These are phyloP conservation scores for Spizellomyces punctatus DNA, from an alignment of 192 early-diverging fungal genomes.

Conservation along the genomic window DNA sequence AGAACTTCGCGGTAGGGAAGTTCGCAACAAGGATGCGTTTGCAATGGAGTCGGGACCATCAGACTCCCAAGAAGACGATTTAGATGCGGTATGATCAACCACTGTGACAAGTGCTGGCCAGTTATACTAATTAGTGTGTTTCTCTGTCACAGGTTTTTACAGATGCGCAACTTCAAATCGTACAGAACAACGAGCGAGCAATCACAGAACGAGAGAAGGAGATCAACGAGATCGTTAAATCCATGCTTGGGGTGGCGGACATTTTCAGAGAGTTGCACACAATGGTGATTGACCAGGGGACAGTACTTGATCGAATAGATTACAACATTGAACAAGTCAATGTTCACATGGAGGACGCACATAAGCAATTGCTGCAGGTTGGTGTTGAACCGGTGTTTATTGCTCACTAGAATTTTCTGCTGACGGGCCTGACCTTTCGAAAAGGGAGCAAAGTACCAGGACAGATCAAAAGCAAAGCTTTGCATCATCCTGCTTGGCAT, in stretches of 20 bases:
- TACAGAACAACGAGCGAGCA: slow-evolving; percentile 75
- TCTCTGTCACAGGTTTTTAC: slow-evolving; percentile 70
- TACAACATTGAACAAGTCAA: slow-evolving; percentile 91
- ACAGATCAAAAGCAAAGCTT: slow-evolving; percentile 76
- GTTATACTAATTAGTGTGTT: background rate
- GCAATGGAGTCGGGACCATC: slow-evolving; percentile 22
- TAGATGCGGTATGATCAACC: slow-evolving; percentile 38
- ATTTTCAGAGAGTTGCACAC: slow-evolving; percentile 93
- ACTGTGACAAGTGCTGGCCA: slow-evolving; percentile 4
- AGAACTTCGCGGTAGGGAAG: slow-evolving; percentile 50
- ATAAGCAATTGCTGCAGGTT: slow-evolving; percentile 78
- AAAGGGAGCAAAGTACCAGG: slow-evolving; percentile 81
- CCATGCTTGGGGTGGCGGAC: slow-evolving; percentile 84
- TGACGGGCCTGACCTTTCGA: background rate
- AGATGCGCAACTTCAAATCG: slow-evolving; percentile 75
- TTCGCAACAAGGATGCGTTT: slow-evolving; percentile 42
- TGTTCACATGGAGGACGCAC: slow-evolving; percentile 79
- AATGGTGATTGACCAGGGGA: slow-evolving; percentile 97
- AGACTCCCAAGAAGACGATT: slow-evolving; percentile 37
- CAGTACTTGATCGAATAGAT: slow-evolving; percentile 95
- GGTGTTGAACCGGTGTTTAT: slow-evolving; percentile 7
- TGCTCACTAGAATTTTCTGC: background rate
- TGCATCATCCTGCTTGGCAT: slow-evolving; percentile 80
- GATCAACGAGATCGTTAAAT: slow-evolving; percentile 90
- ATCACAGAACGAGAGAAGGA: slow-evolving; percentile 89